Base-by-base conservation (phyloP, 139 green algal species). In the Chlamydomonas sp. region DNA sequence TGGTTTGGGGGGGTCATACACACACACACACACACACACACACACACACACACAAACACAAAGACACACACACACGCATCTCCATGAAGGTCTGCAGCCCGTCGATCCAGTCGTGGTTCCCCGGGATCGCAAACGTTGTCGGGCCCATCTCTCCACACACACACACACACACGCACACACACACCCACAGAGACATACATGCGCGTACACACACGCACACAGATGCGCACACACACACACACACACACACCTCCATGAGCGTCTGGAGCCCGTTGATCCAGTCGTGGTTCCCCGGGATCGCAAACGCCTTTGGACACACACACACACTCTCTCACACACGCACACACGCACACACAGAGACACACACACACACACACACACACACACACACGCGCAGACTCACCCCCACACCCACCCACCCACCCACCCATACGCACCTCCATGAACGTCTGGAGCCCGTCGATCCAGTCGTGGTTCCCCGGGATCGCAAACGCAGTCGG, bases 401-500 rank as follows among this genome's bases (percentile, higher is more conserved):
- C 43, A 54, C 43, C 13, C 20, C 13, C 20, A 20, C 20, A 54
- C 20, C 20, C 43, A 54, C 20, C 20, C 43, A 54, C 43, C 13
- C 43, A 26, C 43, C 43, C 43, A 54, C 43, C 43, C 43, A 54
- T 54, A 20, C 16, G 20, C 13, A 54, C 43, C 31, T 47, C 30
- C 60, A 68, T 43, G 60, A 48, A 68, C 22, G 54, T 64, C 24
- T 64, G 34, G 24, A 64, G 26, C 26, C 54, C 54, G 26, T 64
- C 54, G 34, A 64, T 64, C 54, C 54, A 64, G 54, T 64, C 54
- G 54, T 64, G 54, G 54, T 64, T 64, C 22, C 90, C 90, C 0
- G 90, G 90, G 33, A 96, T 92, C 35, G 88, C 85, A 73, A 96
- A 95, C 58, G 67, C 72, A 33, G 79, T 79, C 16, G 90, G 90